Evolutionary conservation across 1,284 basidiomycete species (phyloP).

Genomic region (Austroboletus niveus): DNA sequence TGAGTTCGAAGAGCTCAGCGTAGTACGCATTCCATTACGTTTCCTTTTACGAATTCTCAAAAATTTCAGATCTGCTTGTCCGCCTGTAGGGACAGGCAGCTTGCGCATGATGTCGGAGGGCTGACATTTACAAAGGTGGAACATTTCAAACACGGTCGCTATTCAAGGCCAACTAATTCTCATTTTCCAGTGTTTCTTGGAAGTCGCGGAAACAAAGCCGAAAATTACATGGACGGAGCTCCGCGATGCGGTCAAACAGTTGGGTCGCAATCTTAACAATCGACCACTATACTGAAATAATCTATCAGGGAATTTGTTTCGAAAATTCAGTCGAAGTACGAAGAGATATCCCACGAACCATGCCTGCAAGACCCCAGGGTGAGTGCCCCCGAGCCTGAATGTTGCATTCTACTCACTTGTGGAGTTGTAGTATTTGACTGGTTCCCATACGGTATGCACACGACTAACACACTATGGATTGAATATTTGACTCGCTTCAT

Average conservation of each 20-base stretch:
- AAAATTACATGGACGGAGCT: constrained; percentile 23
- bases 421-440: constrained; percentile 11
- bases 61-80: constrained; percentile 28
- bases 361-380: constrained; percentile 23
- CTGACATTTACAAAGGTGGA: constrained; percentile 30
- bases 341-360: constrained; percentile 3
- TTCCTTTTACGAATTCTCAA: not conserved
- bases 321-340: constrained; percentile 16
- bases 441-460: constrained; percentile 12
- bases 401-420: not conserved
- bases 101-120: constrained; percentile 20
- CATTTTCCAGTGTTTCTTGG: constrained; percentile 23
- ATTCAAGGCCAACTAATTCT: not conserved
- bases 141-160: not conserved
- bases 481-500: not conserved
- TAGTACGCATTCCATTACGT: constrained; percentile 11
- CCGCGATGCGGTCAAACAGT: constrained; percentile 20
- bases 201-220: constrained; percentile 11
- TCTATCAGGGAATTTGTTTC: constrained; percentile 11
- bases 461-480: not conserved
- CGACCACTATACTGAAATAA: not conserved
- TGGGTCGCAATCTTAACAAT: not conserved
- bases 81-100: constrained; percentile 26
- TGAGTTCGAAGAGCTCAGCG: constrained; percentile 14
- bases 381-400: constrained; percentile 2